These are phyloP conservation scores for Akanthomyces muscarius DNA, from an alignment of 2,329 filamentous ascomycete genomes.

Conservation along the genomic window DNA sequence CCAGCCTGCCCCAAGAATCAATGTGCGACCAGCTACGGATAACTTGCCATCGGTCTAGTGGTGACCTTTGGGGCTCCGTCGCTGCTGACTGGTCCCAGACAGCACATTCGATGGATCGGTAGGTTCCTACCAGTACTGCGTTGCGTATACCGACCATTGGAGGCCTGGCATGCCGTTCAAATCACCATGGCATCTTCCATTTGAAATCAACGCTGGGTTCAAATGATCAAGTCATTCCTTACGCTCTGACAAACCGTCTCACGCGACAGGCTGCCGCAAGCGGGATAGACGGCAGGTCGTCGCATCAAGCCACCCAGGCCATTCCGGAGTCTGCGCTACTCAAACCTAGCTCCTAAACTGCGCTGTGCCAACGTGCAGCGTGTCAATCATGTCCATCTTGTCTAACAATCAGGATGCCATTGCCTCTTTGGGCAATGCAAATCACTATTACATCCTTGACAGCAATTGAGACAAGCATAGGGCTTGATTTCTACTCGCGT, in stretches of 20 bases:
- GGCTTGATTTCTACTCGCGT: not conserved
- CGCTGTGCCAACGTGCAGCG: not conserved
- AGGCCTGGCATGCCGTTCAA: not conserved
- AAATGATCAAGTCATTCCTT: not conserved
- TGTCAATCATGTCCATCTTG: not conserved
- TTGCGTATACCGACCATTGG: not conserved
- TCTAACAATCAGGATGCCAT: not conserved
- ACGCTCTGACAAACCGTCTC: not conserved
- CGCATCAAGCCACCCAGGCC: not conserved
- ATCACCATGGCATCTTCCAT: not conserved
- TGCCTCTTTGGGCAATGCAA: not conserved
- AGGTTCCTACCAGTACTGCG: not conserved
- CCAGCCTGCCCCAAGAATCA: not conserved
- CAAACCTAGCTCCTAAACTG: not conserved
- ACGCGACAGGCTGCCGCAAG: slow-evolving; percentile 14
- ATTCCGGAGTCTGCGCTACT: not conserved
- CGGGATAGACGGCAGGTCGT: not conserved
- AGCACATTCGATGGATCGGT: not conserved
- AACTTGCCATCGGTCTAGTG: no score
- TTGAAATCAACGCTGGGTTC: not conserved
- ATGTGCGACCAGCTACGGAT: no score
- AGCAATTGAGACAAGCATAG: not conserved
- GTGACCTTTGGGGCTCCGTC: not conserved
- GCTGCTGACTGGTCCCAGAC: not conserved
- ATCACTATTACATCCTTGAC: not conserved